phyloP scores from a whole-genome alignment of 805 yeast genomes.

The Teunomyces pallodes region DNA sequence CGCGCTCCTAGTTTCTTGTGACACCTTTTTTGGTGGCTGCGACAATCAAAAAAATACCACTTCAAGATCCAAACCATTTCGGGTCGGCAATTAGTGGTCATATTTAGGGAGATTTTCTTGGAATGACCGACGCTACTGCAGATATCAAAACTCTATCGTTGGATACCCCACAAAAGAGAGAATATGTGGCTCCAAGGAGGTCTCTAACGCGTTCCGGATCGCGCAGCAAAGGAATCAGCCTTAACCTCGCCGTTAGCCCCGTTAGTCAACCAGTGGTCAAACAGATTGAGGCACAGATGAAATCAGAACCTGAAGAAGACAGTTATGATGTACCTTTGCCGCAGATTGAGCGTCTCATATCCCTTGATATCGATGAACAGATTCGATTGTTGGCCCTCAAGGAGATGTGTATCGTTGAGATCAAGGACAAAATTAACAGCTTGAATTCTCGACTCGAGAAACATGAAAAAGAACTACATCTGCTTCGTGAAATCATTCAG shows the following conservation, averaged over 20 bases:
- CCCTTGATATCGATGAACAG: conserved; percentile 48
- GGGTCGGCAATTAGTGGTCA: neutral
- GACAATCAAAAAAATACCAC: no score
- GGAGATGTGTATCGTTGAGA: conserved; percentile 65
- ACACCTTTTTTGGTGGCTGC: no score
- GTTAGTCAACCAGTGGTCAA: conserved; percentile 1
- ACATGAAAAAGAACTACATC: conserved; percentile 49
- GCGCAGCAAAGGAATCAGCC: conserved; percentile 28
- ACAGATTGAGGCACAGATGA: neutral
- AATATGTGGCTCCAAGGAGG: neutral
- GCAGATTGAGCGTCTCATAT: conserved; percentile 23
- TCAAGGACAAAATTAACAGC: conserved; percentile 53
- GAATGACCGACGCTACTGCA: neutral
- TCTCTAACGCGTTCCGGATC: conserved; percentile 1
- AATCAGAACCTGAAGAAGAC: conserved; percentile 12
- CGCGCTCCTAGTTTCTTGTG: no score
- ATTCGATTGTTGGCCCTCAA: conserved; percentile 62
- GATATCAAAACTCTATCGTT: neutral
- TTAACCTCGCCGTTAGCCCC: conserved; percentile 33
- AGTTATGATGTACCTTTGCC: conserved; percentile 33
- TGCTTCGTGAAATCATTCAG: conserved; percentile 48
- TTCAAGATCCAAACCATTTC: no score
- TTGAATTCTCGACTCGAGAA: conserved; percentile 38
- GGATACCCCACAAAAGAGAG: neutral
- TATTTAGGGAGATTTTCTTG: neutral